Evolutionary conservation across 2,329 filamentous ascomycete species (phyloP).

Genomic region (Neonectria faginata): DNA sequence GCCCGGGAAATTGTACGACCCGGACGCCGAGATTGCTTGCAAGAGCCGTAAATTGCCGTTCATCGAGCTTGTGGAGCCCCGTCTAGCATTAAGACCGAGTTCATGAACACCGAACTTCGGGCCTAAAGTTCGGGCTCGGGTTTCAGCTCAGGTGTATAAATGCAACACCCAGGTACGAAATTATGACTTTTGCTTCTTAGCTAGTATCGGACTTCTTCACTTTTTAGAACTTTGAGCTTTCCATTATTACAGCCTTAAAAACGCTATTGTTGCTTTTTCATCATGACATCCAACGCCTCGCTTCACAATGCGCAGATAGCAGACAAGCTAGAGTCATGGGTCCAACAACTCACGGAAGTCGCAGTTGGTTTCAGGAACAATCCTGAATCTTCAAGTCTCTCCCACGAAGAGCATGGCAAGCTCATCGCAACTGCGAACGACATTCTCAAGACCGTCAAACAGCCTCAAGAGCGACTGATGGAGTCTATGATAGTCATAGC

Average conservation of each 20-base stretch:
- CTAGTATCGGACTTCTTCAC: no score
- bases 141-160: background rate
- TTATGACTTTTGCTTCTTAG: no score
- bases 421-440: constrained; percentile 3
- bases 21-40: background rate
- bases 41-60: background rate
- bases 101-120: background rate
- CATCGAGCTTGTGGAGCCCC: background rate
- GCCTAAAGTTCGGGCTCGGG: background rate
- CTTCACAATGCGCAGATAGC: background rate
- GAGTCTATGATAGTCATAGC: constrained; percentile 4
- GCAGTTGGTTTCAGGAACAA: background rate
- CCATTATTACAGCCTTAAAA: background rate
- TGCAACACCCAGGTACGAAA: background rate
- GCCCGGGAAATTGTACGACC: background rate
- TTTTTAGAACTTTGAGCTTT: background rate
- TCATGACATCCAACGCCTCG: background rate
- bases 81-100: background rate
- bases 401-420: background rate
- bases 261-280: background rate
- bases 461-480: constrained; percentile 5
- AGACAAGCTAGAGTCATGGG: constrained; percentile 10
- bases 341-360: background rate
- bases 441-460: background rate
- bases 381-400: background rate